Evolutionary conservation across 1,284 basidiomycete genomes (phyloP).

Genomic region (Naganishia albida): DNA sequence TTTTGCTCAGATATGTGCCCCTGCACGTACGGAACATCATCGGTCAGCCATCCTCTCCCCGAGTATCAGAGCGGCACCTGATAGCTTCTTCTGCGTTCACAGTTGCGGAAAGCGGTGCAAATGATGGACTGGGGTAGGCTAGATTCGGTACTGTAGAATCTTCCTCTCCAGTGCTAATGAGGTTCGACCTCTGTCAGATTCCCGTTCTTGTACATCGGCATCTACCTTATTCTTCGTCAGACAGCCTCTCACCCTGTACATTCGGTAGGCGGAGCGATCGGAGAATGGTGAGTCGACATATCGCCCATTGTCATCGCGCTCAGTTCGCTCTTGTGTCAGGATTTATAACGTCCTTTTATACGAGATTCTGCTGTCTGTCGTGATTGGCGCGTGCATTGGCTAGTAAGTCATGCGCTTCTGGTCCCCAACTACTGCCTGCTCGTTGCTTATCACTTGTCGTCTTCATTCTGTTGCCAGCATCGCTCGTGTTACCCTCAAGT

Average conservation of each 20-base stretch:
- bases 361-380: conserved; percentile 66
- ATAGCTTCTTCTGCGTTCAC: not conserved
- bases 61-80: not conserved
- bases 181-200: conserved; percentile 54
- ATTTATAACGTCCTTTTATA: conserved; percentile 52
- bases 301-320: not conserved
- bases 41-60: conserved; percentile 9
- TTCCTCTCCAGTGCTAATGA: not conserved
- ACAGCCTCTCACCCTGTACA: conserved; percentile 48
- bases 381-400: conserved; percentile 78
- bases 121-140: conserved; percentile 71
- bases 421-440: conserved; percentile 78
- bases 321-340: conserved; percentile 37
- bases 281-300: conserved; percentile 59
- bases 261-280: conserved; percentile 63
- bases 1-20: conserved; percentile 44
- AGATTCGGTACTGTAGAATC: too few relatives aligned
- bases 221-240: conserved; percentile 76
- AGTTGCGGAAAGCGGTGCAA: conserved; percentile 52
- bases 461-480: conserved; percentile 30
- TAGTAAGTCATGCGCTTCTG: conserved; percentile 73
- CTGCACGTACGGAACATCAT: conserved; percentile 51
- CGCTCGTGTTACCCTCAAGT: conserved; percentile 45
- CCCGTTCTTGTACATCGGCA: conserved; percentile 87
- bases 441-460: conserved; percentile 62